Conservation (phyloP, 1,284 basidiomycete genomes). For the Paramarasmius palmivorus region DNA sequence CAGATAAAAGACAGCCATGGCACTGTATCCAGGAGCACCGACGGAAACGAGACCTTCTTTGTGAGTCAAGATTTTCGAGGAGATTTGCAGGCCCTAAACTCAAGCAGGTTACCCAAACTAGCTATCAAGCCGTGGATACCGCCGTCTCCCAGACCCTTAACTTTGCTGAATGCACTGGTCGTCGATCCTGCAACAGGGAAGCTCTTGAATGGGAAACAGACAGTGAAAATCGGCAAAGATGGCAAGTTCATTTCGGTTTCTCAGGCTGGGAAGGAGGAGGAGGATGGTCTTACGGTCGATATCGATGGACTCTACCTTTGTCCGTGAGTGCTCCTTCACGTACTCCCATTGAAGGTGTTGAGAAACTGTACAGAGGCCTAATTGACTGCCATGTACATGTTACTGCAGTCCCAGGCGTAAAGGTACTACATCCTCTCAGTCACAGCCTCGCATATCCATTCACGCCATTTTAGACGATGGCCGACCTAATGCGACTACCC, state of each 20-base stretch:
- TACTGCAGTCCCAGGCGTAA: conserved; percentile 39
- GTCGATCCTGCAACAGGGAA: conserved; percentile 30
- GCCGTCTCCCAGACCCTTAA: conserved; percentile 21
- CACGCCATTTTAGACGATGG: conserved; percentile 28
- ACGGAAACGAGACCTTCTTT: conserved; percentile 23
- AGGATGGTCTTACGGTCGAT: conserved; percentile 27
- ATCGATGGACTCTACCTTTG: conserved; percentile 38
- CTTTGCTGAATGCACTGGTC: conserved; percentile 33
- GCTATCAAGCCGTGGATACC: conserved; percentile 38
- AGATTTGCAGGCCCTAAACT: not conserved
- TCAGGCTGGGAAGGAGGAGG: conserved; percentile 10
- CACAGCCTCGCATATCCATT: not conserved
- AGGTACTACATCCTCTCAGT: conserved; percentile 15
- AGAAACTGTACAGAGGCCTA: conserved; percentile 24
- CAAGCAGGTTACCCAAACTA: conserved; percentile 35
- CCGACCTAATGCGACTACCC: conserved; percentile 33
- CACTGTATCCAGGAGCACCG: conserved; percentile 21
- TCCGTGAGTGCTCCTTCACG: conserved; percentile 27
- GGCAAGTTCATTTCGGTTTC: conserved; percentile 31
- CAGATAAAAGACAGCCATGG: conserved; percentile 11
- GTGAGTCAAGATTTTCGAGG: conserved; percentile 10
- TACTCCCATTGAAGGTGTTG: not conserved
- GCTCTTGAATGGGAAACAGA: conserved; percentile 27
- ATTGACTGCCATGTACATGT: conserved; percentile 49
- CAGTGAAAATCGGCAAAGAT: conserved; percentile 28